Percentiles rank a stretch among this genome's conserved stretches.
These are phyloP conservation scores for Coleophoma eucalyptorum DNA, from an alignment of 2,329 filamentous ascomycete species.

Conservation along the genomic window DNA sequence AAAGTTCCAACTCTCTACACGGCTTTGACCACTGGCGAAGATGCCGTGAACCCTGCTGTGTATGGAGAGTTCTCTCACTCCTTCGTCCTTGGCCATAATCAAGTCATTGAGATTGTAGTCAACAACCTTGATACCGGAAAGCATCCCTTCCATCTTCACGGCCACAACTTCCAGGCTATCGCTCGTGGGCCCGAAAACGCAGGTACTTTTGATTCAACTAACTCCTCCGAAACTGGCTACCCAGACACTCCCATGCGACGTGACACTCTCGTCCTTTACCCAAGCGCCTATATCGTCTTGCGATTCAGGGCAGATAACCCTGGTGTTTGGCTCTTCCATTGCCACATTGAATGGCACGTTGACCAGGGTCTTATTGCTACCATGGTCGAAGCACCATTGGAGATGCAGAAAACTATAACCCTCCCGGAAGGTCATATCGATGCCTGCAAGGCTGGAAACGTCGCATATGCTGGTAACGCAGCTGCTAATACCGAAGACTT, in stretches of 20 bases:
- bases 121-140: slow-evolving; percentile 71
- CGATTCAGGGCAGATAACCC: slow-evolving; percentile 67
- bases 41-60: slow-evolving; percentile 52
- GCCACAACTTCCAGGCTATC: slow-evolving; percentile 68
- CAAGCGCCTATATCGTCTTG: slow-evolving; percentile 64
- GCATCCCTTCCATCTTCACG: slow-evolving; percentile 75
- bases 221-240: slow-evolving; percentile 41
- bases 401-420: slow-evolving; percentile 32
- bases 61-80: slow-evolving; percentile 66
- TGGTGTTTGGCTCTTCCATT: slow-evolving; percentile 72
- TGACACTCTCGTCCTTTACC: slow-evolving; percentile 64
- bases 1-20: slow-evolving; percentile 68
- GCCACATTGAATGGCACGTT: slow-evolving; percentile 78
- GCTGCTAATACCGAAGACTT: slow-evolving; percentile 65
- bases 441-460: slow-evolving; percentile 48
- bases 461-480: slow-evolving; percentile 64
- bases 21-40: slow-evolving; percentile 49
- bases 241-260: slow-evolving; percentile 57
- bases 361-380: slow-evolving; percentile 62
- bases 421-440: slow-evolving; percentile 58
- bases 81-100: slow-evolving; percentile 64
- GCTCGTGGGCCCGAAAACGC: slow-evolving; percentile 54
- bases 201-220: slow-evolving; percentile 47
- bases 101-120: slow-evolving; percentile 70
- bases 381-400: slow-evolving; percentile 36